These are phyloP conservation scores for Chenopodium album DNA, from an alignment of 148 eudicot species.

Conservation along the genomic window DNA sequence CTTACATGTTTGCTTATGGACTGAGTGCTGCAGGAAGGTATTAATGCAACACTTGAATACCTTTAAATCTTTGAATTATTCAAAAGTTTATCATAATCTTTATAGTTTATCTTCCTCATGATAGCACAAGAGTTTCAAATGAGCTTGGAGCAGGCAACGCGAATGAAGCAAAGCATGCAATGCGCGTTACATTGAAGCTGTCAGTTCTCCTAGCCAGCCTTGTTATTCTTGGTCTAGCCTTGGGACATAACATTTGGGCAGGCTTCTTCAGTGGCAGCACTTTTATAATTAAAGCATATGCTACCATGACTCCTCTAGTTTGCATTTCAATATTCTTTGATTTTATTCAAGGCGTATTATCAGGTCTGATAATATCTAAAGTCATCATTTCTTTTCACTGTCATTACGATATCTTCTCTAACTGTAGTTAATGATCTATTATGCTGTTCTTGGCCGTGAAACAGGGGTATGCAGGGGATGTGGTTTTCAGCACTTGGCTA, in stretches of 20 bases:
- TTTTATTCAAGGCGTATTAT: conserved; percentile 74
- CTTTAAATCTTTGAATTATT: neutral
- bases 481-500: conserved; percentile 82
- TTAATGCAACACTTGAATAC: neutral
- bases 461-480: conserved; percentile 90
- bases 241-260: conserved; percentile 77
- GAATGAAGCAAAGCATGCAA: conserved; percentile 60
- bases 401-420: neutral
- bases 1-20: conserved; percentile 75
- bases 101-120: neutral
- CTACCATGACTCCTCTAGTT: conserved; percentile 62
- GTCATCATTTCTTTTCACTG: neutral
- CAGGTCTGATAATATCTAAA: conserved; percentile 41
- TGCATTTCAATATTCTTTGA: conserved; percentile 55
- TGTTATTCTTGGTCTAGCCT: conserved; percentile 46
- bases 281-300: conserved; percentile 40
- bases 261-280: conserved; percentile 55
- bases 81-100: neutral
- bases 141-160: conserved; percentile 78
- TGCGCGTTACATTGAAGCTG: conserved; percentile 65
- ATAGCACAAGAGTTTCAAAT: conserved; percentile 89
- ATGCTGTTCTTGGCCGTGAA: neutral
- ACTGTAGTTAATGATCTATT: neutral
- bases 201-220: conserved; percentile 46
- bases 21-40: conserved; percentile 87